Evolutionary conservation across 805 yeast species (phyloP).

Genomic region (Candida sphagnicola): DNA sequence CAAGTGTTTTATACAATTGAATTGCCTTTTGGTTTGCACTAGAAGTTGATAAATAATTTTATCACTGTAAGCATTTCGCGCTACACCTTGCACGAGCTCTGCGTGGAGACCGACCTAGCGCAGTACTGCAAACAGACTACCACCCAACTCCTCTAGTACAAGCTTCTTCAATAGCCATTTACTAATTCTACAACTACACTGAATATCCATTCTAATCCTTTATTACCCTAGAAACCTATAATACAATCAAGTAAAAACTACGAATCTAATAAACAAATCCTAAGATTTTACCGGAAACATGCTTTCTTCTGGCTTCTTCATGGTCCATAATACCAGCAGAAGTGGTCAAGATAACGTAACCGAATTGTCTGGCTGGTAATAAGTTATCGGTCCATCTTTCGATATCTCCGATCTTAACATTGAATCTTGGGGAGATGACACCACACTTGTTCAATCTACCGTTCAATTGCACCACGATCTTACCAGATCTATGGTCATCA

Average conservation of each 20-base stretch:
- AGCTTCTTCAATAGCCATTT: neutral
- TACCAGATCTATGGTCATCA: conserved; percentile 98
- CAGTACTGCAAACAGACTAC: too few relatives aligned
- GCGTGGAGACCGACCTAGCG: too few relatives aligned
- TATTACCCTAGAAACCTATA: conserved; percentile 2
- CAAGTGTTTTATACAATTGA: too few relatives aligned
- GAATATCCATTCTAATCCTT: neutral
- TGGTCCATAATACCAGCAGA: conserved; percentile 99
- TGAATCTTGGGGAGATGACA: conserved; percentile 98
- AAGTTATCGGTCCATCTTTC: conserved; percentile 99
- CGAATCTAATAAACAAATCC: conserved; percentile 84
- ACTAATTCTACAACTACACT: neutral
- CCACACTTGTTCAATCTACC: conserved; percentile 99
- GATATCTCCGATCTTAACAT: conserved; percentile 90
- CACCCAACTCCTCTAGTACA: too few relatives aligned
- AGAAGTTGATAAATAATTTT: too few relatives aligned
- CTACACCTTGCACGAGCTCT: too few relatives aligned
- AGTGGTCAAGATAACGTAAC: conserved; percentile 95
- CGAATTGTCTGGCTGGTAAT: conserved; percentile 98
- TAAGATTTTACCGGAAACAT: conserved; percentile 97
- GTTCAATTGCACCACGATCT: conserved; percentile 93
- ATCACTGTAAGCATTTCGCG: too few relatives aligned
- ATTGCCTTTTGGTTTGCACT: too few relatives aligned
- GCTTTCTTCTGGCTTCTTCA: conserved; percentile 99
- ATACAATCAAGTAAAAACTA: conserved; percentile 2